Conservation (phyloP, 257 asterid genomes). For the Salvia splendens region DNA sequence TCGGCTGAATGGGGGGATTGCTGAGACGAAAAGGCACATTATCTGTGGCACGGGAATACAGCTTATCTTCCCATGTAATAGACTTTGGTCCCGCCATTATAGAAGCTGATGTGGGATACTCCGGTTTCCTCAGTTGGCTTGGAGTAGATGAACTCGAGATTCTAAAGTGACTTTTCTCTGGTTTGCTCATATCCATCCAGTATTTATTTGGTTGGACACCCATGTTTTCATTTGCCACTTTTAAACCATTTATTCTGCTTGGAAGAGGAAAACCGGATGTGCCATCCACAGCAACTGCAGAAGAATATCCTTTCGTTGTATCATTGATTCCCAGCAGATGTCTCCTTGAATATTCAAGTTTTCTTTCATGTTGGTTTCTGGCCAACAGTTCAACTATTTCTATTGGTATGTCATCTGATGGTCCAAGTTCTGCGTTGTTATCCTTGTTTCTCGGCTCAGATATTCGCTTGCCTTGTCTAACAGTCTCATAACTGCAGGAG, state of each 20-base stretch:
- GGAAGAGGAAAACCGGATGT: conserved; percentile 22
- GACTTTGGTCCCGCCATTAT: conserved; percentile 33
- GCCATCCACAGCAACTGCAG: conserved; percentile 23
- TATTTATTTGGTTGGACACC: conserved; percentile 31
- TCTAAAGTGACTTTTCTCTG: conserved; percentile 39
- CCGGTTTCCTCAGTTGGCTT: conserved; percentile 43
- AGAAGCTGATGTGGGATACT: conserved; percentile 41
- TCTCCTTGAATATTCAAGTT: conserved; percentile 43
- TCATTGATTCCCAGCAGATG: not conserved
- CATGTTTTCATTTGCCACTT: conserved; percentile 23
- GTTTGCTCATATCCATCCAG: conserved; percentile 28
- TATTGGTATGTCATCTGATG: conserved; percentile 78
- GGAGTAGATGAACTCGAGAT: conserved; percentile 40
- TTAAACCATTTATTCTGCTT: conserved; percentile 33
- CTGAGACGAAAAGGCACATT: conserved; percentile 37
- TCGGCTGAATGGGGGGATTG: conserved; percentile 35
- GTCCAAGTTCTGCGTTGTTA: conserved; percentile 32
- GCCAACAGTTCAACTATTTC: conserved; percentile 85
- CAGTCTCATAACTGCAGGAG: conserved; percentile 30
- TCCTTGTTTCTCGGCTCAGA: conserved; percentile 37
- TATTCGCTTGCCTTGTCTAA: conserved; percentile 25
- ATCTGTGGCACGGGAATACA: conserved; percentile 40
- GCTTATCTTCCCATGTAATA: conserved; percentile 31
- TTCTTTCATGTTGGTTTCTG: conserved; percentile 64
- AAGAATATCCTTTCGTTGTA: conserved; percentile 32